phyloP scores from a whole-genome alignment of 2,329 filamentous ascomycete species.

The Exophiala viscosa region DNA sequence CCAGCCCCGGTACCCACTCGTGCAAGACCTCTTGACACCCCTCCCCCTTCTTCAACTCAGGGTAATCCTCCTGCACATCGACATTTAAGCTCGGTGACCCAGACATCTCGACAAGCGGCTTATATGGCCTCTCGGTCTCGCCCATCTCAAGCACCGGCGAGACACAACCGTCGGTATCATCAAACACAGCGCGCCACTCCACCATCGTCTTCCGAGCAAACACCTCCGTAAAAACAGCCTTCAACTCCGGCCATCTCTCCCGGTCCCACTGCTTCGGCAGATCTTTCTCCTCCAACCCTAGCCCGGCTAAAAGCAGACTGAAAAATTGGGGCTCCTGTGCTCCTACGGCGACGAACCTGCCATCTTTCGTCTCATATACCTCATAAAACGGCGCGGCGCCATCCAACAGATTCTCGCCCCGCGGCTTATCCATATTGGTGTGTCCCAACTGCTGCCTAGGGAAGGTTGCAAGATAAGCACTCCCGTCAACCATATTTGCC shows the following conservation, averaged over 20 bases:
- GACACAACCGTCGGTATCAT: conserved; percentile 85
- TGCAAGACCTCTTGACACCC: conserved; percentile 9
- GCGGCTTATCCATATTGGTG: conserved; percentile 57
- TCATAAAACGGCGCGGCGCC: conserved; percentile 84
- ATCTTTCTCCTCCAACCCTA: conserved; percentile 50
- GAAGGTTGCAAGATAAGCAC: conserved; percentile 72
- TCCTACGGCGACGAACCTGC: conserved; percentile 76
- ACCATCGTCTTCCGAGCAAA: conserved; percentile 67
- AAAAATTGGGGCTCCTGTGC: conserved; percentile 87
- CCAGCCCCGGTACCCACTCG: conserved; percentile 9
- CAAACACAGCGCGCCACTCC: conserved; percentile 83
- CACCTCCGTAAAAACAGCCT: conserved; percentile 53
- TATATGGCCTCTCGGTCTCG: conserved; percentile 60
- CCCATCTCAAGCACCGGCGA: conserved; percentile 75
- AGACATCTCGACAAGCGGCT: conserved; percentile 50
- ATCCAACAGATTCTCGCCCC: conserved; percentile 77
- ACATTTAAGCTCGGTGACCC: conserved; percentile 67
- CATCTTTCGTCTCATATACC: conserved; percentile 77
- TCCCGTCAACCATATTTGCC: conserved; percentile 93
- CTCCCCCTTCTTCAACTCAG: conserved; percentile 15
- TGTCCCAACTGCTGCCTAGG: conserved; percentile 64
- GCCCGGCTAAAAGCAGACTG: conserved; percentile 59
- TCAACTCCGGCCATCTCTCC: conserved; percentile 64
- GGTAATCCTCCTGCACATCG: conserved; percentile 9
- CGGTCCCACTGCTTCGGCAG: conserved; percentile 54